phyloP scores from a whole-genome alignment of 106 monocot species.

The Iris macrosiphon region DNA sequence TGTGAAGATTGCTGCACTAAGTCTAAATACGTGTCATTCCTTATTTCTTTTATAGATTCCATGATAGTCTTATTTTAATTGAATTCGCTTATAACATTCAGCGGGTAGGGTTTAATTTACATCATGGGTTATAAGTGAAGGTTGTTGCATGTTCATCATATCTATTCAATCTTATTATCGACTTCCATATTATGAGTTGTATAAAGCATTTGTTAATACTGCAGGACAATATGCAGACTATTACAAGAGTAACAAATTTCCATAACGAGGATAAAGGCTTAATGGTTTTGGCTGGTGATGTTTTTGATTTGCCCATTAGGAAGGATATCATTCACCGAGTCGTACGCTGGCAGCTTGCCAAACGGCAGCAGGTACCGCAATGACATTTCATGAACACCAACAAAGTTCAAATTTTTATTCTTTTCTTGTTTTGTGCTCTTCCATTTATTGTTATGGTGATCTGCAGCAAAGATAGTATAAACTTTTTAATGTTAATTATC shows the following conservation, averaged over 20 bases:
- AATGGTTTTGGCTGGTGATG: constrained; percentile 82
- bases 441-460: too few species aligned
- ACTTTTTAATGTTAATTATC: too few species aligned
- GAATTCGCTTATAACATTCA: neutral
- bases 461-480: too few species aligned
- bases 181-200: neutral
- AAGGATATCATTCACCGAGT: constrained; percentile 80
- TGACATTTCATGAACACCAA: too few species aligned
- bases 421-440: too few species aligned
- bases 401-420: too few species aligned
- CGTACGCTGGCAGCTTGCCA: constrained; percentile 89
- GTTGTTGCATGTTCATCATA: too few species aligned
- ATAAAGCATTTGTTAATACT: constrained; percentile 9
- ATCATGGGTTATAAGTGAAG: too few species aligned
- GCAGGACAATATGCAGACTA: constrained; percentile 65
- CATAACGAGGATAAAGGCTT: constrained; percentile 68
- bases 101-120: too few species aligned
- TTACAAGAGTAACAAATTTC: constrained; percentile 77
- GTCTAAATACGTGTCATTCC: neutral
- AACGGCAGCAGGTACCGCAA: constrained; percentile 80
- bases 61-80: too few species aligned
- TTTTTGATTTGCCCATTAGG: constrained; percentile 85
- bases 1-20: neutral
- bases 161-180: neutral
- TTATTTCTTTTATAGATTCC: too few species aligned